These are phyloP conservation scores for Zasmidium angulare DNA, from an alignment of 2,329 filamentous ascomycete genomes.

Conservation along the genomic window DNA sequence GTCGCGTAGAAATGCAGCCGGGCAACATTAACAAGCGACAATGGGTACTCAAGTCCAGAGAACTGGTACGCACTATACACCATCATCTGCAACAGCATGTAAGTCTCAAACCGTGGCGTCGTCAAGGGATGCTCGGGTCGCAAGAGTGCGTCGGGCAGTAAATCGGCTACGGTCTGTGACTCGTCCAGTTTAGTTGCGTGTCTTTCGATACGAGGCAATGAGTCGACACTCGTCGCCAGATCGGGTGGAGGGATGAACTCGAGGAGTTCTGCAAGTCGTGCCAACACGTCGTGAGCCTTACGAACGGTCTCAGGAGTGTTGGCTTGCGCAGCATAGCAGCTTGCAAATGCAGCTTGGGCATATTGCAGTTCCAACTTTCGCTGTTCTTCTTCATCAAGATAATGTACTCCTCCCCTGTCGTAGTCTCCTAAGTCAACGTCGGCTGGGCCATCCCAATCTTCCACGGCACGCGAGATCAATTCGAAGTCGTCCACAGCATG, in stretches of 20 bases:
- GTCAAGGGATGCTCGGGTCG: constrained; percentile 65
- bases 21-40: constrained; percentile 45
- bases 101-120: constrained; percentile 55
- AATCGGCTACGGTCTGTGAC: constrained; percentile 27
- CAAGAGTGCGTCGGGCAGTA: constrained; percentile 52
- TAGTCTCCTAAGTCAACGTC: constrained; percentile 66
- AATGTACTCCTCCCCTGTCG: constrained; percentile 50
- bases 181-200: constrained; percentile 36
- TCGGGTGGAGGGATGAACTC: constrained; percentile 59
- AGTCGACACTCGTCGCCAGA: constrained; percentile 42
- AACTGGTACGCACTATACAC: constrained; percentile 52
- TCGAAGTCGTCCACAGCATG: constrained; percentile 62
- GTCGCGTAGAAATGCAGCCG: constrained; percentile 66
- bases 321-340: constrained; percentile 66
- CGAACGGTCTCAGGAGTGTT: constrained; percentile 58
- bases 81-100: constrained; percentile 62
- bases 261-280: constrained; percentile 60
- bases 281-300: constrained; percentile 61
- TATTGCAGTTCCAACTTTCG: constrained; percentile 63
- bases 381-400: constrained; percentile 62
- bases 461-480: constrained; percentile 62
- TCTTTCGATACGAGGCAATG: constrained; percentile 44
- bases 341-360: constrained; percentile 65
- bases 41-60: constrained; percentile 40
- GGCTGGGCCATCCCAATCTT: constrained; percentile 71